A percentile compares a stretch with the other conserved stretches of the same genome.
Conservation (phyloP, 179 eudicot genomes). For the Corrigiola litoralis region DNA sequence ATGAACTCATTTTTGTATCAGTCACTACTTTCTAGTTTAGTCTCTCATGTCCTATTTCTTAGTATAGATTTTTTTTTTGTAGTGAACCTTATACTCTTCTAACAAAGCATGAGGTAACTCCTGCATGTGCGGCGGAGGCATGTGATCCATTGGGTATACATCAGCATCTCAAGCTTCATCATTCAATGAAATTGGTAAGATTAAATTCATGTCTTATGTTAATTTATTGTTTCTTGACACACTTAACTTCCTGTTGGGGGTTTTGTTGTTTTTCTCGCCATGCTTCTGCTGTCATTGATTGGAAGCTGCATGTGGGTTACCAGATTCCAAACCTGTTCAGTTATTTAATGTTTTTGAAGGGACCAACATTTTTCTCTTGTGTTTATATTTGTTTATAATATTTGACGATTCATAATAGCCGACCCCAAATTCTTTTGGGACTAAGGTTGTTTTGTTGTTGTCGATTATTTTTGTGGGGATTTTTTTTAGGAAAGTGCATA, state of each 20-base stretch:
- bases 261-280: too few relatives aligned
- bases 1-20: not conserved
- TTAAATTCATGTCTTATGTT: not conserved
- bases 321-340: not conserved
- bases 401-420: too few relatives aligned
- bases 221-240: not conserved
- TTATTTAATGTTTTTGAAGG: too few relatives aligned
- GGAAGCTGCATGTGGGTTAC: not conserved
- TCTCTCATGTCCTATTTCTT: conserved; percentile 11
- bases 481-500: conserved; percentile 30
- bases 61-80: conserved; percentile 8
- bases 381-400: not conserved
- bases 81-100: conserved; percentile 32
- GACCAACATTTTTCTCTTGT: not conserved
- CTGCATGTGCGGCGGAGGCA: conserved; percentile 1
- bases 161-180: conserved; percentile 31
- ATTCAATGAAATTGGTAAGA: conserved; percentile 31
- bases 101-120: conserved; percentile 15
- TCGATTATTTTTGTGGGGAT: not conserved
- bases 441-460: too few relatives aligned
- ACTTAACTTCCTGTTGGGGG: too few relatives aligned
- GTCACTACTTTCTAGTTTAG: not conserved
- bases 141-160: conserved; percentile 25
- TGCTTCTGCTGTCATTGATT: not conserved
- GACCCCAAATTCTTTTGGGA: too few relatives aligned